phyloP scores from a whole-genome alignment of 1,284 basidiomycete genomes.

The Fomes fomentarius region DNA sequence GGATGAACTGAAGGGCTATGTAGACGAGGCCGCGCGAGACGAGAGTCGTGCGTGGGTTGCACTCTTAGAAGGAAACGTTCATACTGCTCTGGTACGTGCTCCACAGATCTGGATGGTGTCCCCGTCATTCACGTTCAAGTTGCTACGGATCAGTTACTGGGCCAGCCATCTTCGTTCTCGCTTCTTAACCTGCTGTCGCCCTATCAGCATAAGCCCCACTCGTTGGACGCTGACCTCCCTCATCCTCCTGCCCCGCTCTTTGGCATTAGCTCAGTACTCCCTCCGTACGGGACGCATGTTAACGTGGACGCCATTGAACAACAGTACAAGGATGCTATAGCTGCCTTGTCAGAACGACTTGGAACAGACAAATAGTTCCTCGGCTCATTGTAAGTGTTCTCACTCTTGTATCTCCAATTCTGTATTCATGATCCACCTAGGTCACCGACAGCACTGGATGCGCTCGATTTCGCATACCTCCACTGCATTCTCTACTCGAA shows the following conservation, averaged over 20 bases:
- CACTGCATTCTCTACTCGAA: constrained; percentile 61
- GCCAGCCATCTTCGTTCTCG: no score
- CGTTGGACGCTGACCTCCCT: no score
- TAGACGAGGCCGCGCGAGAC: constrained; percentile 56
- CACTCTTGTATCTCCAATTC: neutral
- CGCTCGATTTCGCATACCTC: constrained; percentile 78
- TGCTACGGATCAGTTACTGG: no score
- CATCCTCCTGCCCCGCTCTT: no score
- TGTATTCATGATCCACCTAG: constrained; percentile 38
- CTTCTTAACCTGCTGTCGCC: no score
- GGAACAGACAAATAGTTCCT: constrained; percentile 80
- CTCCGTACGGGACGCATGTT: constrained; percentile 50
- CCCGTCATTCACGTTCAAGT: no score
- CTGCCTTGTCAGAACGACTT: constrained; percentile 71
- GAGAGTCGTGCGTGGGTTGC: constrained; percentile 82
- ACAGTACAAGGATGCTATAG: constrained; percentile 71
- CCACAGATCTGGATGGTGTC: no score
- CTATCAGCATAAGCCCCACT: no score
- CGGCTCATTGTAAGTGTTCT: constrained; percentile 60
- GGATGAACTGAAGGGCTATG: constrained; percentile 65
- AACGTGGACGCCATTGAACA: constrained; percentile 50
- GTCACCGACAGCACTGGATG: constrained; percentile 75
- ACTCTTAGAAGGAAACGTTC: constrained; percentile 46
- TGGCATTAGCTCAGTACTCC: no score
- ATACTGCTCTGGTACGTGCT: no score